These are phyloP conservation scores for Xylaria castorea DNA, from an alignment of 495 filamentous ascomycete species.

Conservation along the genomic window DNA sequence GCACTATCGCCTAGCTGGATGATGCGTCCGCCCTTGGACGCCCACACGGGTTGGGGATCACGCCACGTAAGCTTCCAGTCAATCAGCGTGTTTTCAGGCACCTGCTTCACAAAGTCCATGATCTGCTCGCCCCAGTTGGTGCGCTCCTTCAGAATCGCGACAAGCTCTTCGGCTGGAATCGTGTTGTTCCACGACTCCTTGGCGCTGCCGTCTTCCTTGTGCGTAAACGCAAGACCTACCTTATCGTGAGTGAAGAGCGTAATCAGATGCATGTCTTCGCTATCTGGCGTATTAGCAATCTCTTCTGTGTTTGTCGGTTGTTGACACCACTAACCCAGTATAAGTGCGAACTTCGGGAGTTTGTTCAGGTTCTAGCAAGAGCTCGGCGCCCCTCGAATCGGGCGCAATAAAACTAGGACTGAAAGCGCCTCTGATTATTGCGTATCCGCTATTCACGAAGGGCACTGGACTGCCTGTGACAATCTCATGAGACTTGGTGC, in stretches of 20 bases:
- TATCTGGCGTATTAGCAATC: slow-evolving; percentile 30
- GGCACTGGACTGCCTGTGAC: slow-evolving; percentile 50
- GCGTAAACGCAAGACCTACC: slow-evolving; percentile 67
- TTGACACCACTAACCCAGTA: slow-evolving; percentile 37
- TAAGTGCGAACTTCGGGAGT: slow-evolving; percentile 23
- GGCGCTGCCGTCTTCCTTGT: slow-evolving; percentile 61
- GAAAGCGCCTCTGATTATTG: slow-evolving; percentile 17
- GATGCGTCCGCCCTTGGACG: slow-evolving; percentile 58
- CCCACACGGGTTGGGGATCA: slow-evolving; percentile 67
- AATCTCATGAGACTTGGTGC: slow-evolving; percentile 60
- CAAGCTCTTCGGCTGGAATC: slow-evolving; percentile 57
- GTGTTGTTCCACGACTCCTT: slow-evolving; percentile 63
- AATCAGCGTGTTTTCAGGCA: slow-evolving; percentile 59
- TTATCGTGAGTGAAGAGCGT: slow-evolving; percentile 61
- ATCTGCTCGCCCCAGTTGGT: slow-evolving; percentile 66
- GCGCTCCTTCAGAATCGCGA: slow-evolving; percentile 38
- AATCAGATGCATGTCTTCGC: slow-evolving; percentile 42
- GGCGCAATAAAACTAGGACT: not conserved
- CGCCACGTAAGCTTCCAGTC: slow-evolving; percentile 71
- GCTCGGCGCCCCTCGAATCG: slow-evolving; percentile 1
- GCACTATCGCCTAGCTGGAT: slow-evolving; percentile 68
- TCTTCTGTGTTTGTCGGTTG: slow-evolving; percentile 58
- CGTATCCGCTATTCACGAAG: slow-evolving; percentile 52
- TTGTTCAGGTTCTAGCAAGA: not conserved
- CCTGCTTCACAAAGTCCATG: slow-evolving; percentile 56